Percentiles rank a stretch among this genome's conserved stretches.
phyloP scores from a whole-genome alignment of 2,329 filamentous ascomycete species.

The Hypoxylon sp. region DNA sequence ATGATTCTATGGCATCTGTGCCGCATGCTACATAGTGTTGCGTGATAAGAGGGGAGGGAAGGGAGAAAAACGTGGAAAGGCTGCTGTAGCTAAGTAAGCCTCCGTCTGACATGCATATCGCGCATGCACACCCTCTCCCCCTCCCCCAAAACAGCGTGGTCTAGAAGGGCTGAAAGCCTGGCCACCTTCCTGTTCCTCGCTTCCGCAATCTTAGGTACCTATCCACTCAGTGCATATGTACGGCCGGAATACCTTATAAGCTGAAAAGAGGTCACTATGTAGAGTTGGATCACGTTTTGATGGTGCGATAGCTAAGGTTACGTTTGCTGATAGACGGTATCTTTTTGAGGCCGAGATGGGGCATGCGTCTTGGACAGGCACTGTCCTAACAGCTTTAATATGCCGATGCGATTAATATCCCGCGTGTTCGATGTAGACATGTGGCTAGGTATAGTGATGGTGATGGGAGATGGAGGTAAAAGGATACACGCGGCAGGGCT shows the following conservation, averaged over 20 bases:
- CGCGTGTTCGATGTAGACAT: slow-evolving; percentile 1
- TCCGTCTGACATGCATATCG: slow-evolving; percentile 33
- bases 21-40: not conserved
- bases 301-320: not conserved
- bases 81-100: slow-evolving; percentile 28
- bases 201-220: slow-evolving; percentile 22
- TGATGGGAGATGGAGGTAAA: not conserved
- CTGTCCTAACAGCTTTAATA: slow-evolving; percentile 3
- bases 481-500: slow-evolving; percentile 31
- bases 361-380: not conserved
- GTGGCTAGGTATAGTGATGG: not conserved
- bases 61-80: slow-evolving; percentile 14
- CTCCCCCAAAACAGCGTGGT: not conserved
- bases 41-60: not conserved
- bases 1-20: not conserved
- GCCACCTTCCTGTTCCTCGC: slow-evolving; percentile 37
- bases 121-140: not conserved
- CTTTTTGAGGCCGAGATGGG: not conserved
- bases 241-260: not conserved
- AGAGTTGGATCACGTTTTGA: not conserved
- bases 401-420: slow-evolving; percentile 20
- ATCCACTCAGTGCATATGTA: not conserved
- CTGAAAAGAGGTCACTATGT: not conserved
- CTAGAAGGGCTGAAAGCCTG: slow-evolving; percentile 27
- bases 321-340: not conserved